Evolutionary conservation across 192 early-diverging fungal species (phyloP).

Genomic region (Linnemannia elongata): DNA sequence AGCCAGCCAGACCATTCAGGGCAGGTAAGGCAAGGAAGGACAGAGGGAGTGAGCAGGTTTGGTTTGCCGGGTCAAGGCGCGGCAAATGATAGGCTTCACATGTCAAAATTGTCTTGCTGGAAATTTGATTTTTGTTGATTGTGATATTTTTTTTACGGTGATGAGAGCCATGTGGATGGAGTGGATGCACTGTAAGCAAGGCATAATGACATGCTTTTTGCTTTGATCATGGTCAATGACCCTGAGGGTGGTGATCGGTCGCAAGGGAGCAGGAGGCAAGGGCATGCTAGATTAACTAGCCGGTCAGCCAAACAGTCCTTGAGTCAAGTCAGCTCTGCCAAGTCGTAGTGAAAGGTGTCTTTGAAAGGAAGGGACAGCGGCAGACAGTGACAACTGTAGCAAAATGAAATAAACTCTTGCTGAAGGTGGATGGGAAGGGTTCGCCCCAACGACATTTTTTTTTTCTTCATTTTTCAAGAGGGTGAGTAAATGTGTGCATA

Average conservation of each 20-base stretch:
- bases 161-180: neutral
- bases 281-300: too few species aligned
- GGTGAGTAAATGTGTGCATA: neutral
- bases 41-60: neutral
- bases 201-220: neutral
- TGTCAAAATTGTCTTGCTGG: neutral
- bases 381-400: too few species aligned
- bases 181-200: neutral
- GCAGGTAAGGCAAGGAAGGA: neutral
- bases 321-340: too few species aligned
- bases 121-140: neutral
- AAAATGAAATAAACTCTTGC: too few species aligned
- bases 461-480: neutral
- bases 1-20: neutral
- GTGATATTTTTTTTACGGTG: neutral
- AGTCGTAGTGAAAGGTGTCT: too few species aligned
- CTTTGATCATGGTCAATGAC: neutral
- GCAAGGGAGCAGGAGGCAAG: too few species aligned
- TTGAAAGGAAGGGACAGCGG: too few species aligned
- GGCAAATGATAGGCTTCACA: constrained; percentile 7
- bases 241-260: neutral
- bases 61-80: neutral
- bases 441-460: constrained; percentile 7
- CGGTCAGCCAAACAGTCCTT: too few species aligned
- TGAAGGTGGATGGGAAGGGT: neutral